Base-by-base conservation (phyloP, 2,329 filamentous ascomycete genomes). In the Pyrenophora tritici-repentis region DNA sequence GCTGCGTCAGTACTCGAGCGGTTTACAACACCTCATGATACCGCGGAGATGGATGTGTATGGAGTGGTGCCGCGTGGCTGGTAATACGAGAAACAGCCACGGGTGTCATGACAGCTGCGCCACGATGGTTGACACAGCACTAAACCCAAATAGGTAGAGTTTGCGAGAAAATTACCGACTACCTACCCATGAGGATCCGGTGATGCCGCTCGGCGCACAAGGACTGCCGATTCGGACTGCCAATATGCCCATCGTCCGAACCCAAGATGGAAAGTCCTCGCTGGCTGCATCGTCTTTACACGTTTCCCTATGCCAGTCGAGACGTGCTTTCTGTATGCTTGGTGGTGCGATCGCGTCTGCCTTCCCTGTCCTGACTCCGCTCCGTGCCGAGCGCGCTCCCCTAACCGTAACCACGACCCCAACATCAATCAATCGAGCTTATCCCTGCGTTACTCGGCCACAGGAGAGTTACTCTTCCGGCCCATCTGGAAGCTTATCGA, bases 111-210 rank as follows among this genome's bases (percentile, higher is more conserved):
- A 7, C 3, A 29, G 51, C 47, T 50, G 48, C 51, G 58, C 59
- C 49, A 55, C 48, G 35, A 6, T 18, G 29, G 18, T 35, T 13
- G 34, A 38, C 36, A 29, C 36, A 12, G 35, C 44, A 22, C 55
- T 56, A 58, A 47, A 32, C 63, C 42, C 14, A 31, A 61, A 53
- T 4, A 22, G 50, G 63, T 47, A 50, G 39, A 56, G 50, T 53
- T 66, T 66, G 62, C 63, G 62, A 66, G 58, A 52, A 58, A 46
- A 52, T 49, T 42, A 38, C 33, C 48, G 32, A 48, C 32, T 13
- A 44, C 42, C 32, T 13, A 44, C 42, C 50, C 52, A 37, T 42
- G 47, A 34, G 47, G 47, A 38, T 59, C 42, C 42, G 41, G 55
- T 40, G 40, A 50, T 45, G 42, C 44, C 37, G 46, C 45, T 42